phyloP scores from a whole-genome alignment of 129 eudicot species.

The Mikania micrantha region DNA sequence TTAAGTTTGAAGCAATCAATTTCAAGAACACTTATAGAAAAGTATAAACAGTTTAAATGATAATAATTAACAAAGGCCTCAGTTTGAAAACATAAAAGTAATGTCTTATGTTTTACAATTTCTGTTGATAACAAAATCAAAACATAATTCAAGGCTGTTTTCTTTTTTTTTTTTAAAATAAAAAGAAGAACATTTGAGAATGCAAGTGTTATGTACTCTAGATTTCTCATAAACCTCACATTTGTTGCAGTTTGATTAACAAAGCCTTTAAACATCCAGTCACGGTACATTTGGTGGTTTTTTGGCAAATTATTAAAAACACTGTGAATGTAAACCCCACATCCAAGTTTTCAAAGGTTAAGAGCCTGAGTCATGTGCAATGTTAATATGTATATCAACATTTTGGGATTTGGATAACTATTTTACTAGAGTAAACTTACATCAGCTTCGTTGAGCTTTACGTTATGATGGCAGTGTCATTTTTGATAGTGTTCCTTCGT shows the following conservation, averaged over 20 bases:
- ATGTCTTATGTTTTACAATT: neutral
- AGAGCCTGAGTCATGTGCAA: neutral
- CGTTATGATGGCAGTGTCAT: neutral
- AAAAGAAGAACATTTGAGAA: neutral
- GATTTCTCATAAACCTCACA: neutral
- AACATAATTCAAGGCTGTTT: neutral
- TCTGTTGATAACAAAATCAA: neutral
- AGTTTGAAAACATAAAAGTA: neutral
- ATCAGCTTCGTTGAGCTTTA: neutral
- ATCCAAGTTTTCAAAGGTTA: neutral
- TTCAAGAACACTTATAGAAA: neutral
- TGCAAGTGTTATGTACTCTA: neutral
- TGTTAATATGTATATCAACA: neutral
- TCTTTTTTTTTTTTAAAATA: neutral
- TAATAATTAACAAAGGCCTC: neutral
- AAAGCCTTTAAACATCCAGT: neutral
- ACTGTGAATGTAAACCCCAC: neutral
- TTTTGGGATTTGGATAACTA: neutral
- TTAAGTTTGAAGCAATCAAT: neutral
- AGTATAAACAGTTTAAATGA: neutral
- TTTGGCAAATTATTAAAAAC: neutral
- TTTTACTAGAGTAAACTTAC: neutral
- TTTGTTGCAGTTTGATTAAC: neutral
- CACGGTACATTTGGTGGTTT: neutral
- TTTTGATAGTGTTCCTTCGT: neutral